Evolutionary conservation across 2,329 filamentous ascomycete genomes (phyloP), one percentile per base, ranked within the genome.

Genomic region (Pestalotiopsis sp.): DNA sequence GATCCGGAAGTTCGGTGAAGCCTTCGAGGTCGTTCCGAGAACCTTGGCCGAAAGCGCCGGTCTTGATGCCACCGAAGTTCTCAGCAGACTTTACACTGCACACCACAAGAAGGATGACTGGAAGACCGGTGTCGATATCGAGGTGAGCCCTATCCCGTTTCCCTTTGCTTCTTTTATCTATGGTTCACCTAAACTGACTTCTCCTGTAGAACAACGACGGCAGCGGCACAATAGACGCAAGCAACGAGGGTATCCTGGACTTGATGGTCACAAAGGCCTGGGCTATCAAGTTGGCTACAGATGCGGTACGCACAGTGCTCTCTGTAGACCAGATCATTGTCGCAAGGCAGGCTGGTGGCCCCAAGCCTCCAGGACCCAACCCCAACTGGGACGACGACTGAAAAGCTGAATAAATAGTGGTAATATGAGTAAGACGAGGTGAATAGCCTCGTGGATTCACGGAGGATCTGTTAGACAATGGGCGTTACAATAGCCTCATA

Each of bases 291-390:
- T 87, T 99, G 72, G 97, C 96, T 49, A 98, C 95, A 27, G 96
- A 99, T 83, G 92, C 96, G 56, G 95, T 94, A 66, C 89, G 96
- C 76, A 99, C 96, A 62, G 92, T 99, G 38, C 85, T 99, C 72
- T 97, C 94, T 62, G 96, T 99, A 52, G 96, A 99, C 82, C 97
- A 99, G 84, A 99, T 99, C 78, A 99, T 99, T 79, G 96, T 99
- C 68, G 95, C 97, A 71, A 91, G 95, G 83, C 96, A 98, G 84
- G 96, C 97, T 62, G 96, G 96, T 78, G 96, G 96, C 49, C 96
- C 97, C 25, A 99, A 99, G 88, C 95, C 95, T 68, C 96, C 96
- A 38, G 95, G 93, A 61, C 96, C 94, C 74, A 98, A 98, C 83
- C 92, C 95, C 60, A 89, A 89, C 86, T 90, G 87, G 87, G 87